Evolutionary conservation across 768 basidiomycete genomes (phyloP).

Genomic region (Agaricus subrufescens): DNA sequence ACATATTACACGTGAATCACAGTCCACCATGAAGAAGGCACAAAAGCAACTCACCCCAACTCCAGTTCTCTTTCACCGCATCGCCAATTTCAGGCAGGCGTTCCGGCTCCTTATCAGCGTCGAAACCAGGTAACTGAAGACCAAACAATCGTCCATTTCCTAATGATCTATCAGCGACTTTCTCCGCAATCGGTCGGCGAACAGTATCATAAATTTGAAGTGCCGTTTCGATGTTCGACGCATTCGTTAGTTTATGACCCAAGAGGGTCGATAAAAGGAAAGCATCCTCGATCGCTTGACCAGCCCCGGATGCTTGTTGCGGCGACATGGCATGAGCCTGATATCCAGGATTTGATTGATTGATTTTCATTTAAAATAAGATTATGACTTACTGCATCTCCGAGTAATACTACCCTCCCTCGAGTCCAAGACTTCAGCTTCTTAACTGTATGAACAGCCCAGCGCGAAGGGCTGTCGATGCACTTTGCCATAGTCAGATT

Average conservation of each 20-base stretch:
- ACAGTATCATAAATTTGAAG: conserved; percentile 32
- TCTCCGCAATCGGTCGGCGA: conserved; percentile 30
- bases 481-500: conserved; percentile 19
- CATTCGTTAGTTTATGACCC: conserved; percentile 16
- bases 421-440: conserved; percentile 32
- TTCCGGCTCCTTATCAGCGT: conserved; percentile 15
- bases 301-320: conserved; percentile 43
- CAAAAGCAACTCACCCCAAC: conserved; percentile 18
- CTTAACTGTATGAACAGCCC: conserved; percentile 35
- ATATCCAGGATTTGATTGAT: background rate
- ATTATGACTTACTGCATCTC: conserved; percentile 34
- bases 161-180: conserved; percentile 23
- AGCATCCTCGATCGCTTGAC: conserved; percentile 52
- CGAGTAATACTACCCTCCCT: conserved; percentile 36
- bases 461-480: conserved; percentile 30
- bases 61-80: conserved; percentile 25
- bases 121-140: conserved; percentile 18
- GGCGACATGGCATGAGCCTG: conserved; percentile 46
- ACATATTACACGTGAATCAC: background rate
- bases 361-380: background rate
- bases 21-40: background rate
- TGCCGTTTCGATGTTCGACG: conserved; percentile 23
- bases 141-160: conserved; percentile 23
- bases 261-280: conserved; percentile 42
- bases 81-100: conserved; percentile 21